A percentile compares a stretch with the other conserved stretches of the same genome.
phyloP scores from a whole-genome alignment of 257 asterid species.

The Euphrasia confusa region DNA sequence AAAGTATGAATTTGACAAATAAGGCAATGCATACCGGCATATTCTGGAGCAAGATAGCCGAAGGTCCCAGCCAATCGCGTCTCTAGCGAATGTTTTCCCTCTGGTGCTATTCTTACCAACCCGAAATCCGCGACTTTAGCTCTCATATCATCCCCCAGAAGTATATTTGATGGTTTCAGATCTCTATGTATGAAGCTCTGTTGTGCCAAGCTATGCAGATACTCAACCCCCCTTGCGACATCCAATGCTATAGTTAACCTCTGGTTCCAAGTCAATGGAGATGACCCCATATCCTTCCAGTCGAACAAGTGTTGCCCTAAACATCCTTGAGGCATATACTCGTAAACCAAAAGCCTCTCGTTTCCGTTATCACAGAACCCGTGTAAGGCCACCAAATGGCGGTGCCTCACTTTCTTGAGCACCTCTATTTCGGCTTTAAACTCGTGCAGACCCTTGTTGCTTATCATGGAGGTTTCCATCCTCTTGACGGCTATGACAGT shows the following conservation, averaged over 20 bases:
- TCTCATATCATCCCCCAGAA: slow-evolving; percentile 77
- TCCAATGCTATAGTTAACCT: slow-evolving; percentile 72
- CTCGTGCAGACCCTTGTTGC: slow-evolving; percentile 52
- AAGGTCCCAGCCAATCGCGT: slow-evolving; percentile 89
- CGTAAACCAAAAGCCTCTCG: slow-evolving; percentile 80
- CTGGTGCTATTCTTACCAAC: slow-evolving; percentile 71
- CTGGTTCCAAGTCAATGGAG: slow-evolving; percentile 64
- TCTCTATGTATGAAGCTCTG: slow-evolving; percentile 90
- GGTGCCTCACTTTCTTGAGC: slow-evolving; percentile 70
- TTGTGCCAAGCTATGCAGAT: slow-evolving; percentile 72
- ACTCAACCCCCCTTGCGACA: slow-evolving; percentile 91
- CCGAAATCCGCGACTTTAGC: slow-evolving; percentile 97
- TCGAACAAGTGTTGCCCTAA: slow-evolving; percentile 58
- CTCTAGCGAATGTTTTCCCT: slow-evolving; percentile 52
- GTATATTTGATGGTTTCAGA: slow-evolving; percentile 80
- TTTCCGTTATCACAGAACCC: slow-evolving; percentile 71
- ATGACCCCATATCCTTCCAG: slow-evolving; percentile 25
- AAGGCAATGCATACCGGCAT: slow-evolving; percentile 50
- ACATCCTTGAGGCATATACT: slow-evolving; percentile 87
- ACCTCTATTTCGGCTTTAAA: slow-evolving; percentile 87
- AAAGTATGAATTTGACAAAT: not conserved
- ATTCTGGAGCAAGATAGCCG: slow-evolving; percentile 97
- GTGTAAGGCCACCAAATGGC: slow-evolving; percentile 66
- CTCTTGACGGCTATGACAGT: slow-evolving; percentile 82
- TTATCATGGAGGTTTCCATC: slow-evolving; percentile 53